Base-by-base conservation (phyloP, 495 filamentous ascomycete species). In the Penicillium cataractarum region DNA sequence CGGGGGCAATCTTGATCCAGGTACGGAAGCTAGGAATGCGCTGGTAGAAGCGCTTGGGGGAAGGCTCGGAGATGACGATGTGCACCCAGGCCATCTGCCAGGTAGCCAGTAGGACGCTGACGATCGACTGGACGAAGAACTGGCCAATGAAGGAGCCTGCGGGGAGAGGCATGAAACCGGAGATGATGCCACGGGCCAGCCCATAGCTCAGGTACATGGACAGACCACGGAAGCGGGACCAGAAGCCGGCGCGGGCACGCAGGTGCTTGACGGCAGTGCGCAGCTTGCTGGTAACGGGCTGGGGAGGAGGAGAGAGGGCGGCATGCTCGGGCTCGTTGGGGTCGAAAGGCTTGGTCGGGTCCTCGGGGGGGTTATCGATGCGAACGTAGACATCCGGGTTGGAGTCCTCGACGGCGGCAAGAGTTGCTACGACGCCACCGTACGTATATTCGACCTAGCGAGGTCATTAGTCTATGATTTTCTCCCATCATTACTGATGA, bases 321-420 rank as follows among this genome's bases (percentile, higher is more conserved):
- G 68, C 64, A 32, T 66, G 42, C 58, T 77, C 76, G 2, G 71
- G 61, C 27, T 77, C 79, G 27, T 72, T 71, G 7, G 71, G 66
- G 42, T 78, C 68, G 5, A 65, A 60, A 3, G 76, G 63, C 62
- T 76, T 75, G 46, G 71, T 78, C 15, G 68, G 70, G 55, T 74
- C 72, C 21, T 79, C 73, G 57, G 68, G 60, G 22, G 33, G 19
- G 22, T 61, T 53, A 50, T 80, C 73, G 64, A 82, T 77, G 26
- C 76, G 71, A 54, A 85, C 76, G 61, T 84, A 84, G 63, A 86
- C 79, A 55, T 84, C 79, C 12, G 86, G 82, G 61, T 84, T 83
- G 33, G 87, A 78, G 54, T 82, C 81, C 72, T 91, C 88, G 61
- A 91, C 74, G 59, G 83, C 82, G 51, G 87, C 81, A 19, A 91